These are phyloP conservation scores for Leccinellum rugosiceps DNA, from an alignment of 768 basidiomycete genomes.

Conservation along the genomic window DNA sequence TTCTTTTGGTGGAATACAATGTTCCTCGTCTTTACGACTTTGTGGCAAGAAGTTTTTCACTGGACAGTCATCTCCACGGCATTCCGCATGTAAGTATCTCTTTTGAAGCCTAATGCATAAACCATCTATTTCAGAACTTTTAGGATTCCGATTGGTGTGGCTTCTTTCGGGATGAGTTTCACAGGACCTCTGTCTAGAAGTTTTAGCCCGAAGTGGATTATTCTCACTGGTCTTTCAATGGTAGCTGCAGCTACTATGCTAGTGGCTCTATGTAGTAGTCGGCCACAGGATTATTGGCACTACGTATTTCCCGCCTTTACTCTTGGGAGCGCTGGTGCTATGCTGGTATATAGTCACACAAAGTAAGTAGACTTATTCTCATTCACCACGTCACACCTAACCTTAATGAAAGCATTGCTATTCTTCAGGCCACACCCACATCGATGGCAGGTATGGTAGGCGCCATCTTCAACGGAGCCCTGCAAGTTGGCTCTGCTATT, in stretches of 20 bases:
- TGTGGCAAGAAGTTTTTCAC: constrained; percentile 41
- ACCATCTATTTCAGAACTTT: constrained; percentile 2
- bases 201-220: constrained; percentile 42
- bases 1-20: constrained; percentile 42
- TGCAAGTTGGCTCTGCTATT: constrained; percentile 51
- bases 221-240: constrained; percentile 40
- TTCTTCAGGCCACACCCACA: constrained; percentile 46
- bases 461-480: constrained; percentile 53
- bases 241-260: constrained; percentile 38
- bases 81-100: constrained; percentile 35
- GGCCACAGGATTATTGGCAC: constrained; percentile 42
- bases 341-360: constrained; percentile 44
- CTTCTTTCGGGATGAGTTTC: constrained; percentile 36
- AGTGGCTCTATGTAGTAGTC: constrained; percentile 41
- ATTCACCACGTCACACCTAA: neutral
- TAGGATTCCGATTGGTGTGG: constrained; percentile 42
- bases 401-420: constrained; percentile 39
- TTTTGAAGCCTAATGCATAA: neutral
- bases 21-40: constrained; percentile 33
- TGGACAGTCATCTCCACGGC: constrained; percentile 41
- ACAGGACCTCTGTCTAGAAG: constrained; percentile 38
- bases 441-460: constrained; percentile 52
- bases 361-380: constrained; percentile 36
- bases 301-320: constrained; percentile 49
- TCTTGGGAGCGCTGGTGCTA: constrained; percentile 45